Conservation (phyloP, 352 stramenopile species). For the Phytophthora pini region DNA sequence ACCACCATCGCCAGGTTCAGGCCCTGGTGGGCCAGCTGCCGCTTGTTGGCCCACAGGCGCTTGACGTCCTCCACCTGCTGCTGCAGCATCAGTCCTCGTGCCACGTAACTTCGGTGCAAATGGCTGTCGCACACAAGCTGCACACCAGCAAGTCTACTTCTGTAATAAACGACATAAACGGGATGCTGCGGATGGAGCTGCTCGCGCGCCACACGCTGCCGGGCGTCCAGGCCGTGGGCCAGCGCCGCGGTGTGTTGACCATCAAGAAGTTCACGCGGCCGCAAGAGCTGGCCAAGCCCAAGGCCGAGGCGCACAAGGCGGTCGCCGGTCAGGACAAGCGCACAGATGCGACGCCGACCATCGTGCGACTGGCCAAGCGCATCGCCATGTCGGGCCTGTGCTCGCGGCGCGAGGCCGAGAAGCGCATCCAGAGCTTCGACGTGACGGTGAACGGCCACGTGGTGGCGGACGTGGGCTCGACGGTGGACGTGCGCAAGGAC, state of each 20-base stretch:
- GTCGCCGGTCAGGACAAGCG: not conserved
- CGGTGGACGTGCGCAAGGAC: slow-evolving; percentile 62
- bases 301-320: not conserved
- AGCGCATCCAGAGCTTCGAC: slow-evolving; percentile 71
- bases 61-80: slow-evolving; percentile 96
- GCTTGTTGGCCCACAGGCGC: slow-evolving; percentile 99
- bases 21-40: slow-evolving; percentile 96
- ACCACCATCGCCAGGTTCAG: slow-evolving; percentile 99
- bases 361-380: slow-evolving; percentile 77
- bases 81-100: slow-evolving; percentile 59
- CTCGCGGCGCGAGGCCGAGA: slow-evolving; percentile 86
- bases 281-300: slow-evolving; percentile 8
- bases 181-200: slow-evolving; percentile 22
- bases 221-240: slow-evolving; percentile 1
- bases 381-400: slow-evolving; percentile 85
- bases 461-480: slow-evolving; percentile 62
- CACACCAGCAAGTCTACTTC: not conserved
- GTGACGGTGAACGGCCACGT: slow-evolving; percentile 83
- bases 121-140: not conserved
- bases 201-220: slow-evolving; percentile 13
- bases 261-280: slow-evolving; percentile 55
- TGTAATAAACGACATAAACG: not conserved
- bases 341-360: not conserved
- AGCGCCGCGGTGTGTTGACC: slow-evolving; percentile 41
- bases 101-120: slow-evolving; percentile 12